Evolutionary conservation across 2,329 filamentous ascomycete species (phyloP).

Genomic region (Penicillium sp.): DNA sequence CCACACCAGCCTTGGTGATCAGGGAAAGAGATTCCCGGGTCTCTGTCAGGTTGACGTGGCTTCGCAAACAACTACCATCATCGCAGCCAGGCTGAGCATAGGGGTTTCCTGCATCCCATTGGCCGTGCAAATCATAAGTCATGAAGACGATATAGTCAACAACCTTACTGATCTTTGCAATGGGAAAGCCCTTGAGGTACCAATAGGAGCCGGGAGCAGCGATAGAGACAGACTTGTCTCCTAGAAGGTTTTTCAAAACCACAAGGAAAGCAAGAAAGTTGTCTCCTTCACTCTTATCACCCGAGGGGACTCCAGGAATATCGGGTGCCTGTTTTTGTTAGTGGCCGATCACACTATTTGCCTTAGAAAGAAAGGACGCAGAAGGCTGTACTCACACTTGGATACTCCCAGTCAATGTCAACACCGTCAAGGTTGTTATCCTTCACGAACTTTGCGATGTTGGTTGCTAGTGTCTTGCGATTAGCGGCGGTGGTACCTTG

Average conservation of each 20-base stretch:
- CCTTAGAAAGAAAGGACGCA: too few species aligned
- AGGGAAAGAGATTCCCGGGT: slow-evolving; percentile 27
- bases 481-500: slow-evolving; percentile 39
- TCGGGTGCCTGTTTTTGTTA: too few species aligned
- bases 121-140: slow-evolving; percentile 38
- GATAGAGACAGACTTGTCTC: slow-evolving; percentile 24
- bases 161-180: slow-evolving; percentile 25
- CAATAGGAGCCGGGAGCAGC: slow-evolving; percentile 33
- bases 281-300: too few species aligned
- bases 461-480: slow-evolving; percentile 37
- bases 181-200: slow-evolving; percentile 35
- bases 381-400: too few species aligned
- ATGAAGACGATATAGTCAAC: slow-evolving; percentile 42
- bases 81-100: slow-evolving; percentile 23
- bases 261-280: neutral
- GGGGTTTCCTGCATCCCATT: slow-evolving; percentile 29
- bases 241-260: slow-evolving; percentile 39
- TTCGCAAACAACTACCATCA: slow-evolving; percentile 5
- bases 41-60: neutral
- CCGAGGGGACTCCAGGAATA: too few species aligned
- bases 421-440: slow-evolving; percentile 30
- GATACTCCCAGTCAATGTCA: too few species aligned
- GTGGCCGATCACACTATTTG: too few species aligned
- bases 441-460: slow-evolving; percentile 44
- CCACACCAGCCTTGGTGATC: slow-evolving; percentile 4